phyloP scores from a whole-genome alignment of 495 filamentous ascomycete genomes.

The Talaromyces liani region DNA sequence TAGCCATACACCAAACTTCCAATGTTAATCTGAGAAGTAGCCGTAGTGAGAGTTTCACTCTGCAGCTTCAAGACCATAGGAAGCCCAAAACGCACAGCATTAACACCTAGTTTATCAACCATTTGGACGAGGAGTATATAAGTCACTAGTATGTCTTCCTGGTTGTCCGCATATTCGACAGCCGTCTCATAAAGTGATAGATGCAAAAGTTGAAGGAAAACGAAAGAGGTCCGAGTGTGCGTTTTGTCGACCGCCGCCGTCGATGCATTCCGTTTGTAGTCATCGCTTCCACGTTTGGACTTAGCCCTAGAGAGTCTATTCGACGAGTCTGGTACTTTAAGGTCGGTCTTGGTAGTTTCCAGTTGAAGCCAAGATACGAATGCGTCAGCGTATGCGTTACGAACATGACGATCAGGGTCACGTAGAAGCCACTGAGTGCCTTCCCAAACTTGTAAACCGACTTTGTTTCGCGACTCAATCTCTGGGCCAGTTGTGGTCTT shows the following conservation, averaged over 20 bases:
- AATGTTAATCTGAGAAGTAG: slow-evolving; percentile 60
- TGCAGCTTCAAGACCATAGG: slow-evolving; percentile 86
- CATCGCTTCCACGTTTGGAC: slow-evolving; percentile 20
- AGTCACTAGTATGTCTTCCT: slow-evolving; percentile 64
- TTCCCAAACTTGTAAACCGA: slow-evolving; percentile 78
- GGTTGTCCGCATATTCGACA: slow-evolving; percentile 58
- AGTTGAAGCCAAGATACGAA: slow-evolving; percentile 72
- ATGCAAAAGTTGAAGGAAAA: slow-evolving; percentile 78
- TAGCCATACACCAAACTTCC: slow-evolving; percentile 84
- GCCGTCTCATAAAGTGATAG: slow-evolving; percentile 82
- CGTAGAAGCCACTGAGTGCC: slow-evolving; percentile 83
- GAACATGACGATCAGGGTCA: slow-evolving; percentile 66
- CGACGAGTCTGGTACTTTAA: slow-evolving; percentile 50
- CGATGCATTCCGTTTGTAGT: slow-evolving; percentile 59
- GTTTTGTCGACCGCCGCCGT: slow-evolving; percentile 29
- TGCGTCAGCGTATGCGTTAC: slow-evolving; percentile 76
- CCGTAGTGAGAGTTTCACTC: slow-evolving; percentile 43
- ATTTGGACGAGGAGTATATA: slow-evolving; percentile 68
- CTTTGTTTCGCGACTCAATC: slow-evolving; percentile 60
- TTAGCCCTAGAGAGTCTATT: slow-evolving; percentile 28
- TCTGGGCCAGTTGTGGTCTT: slow-evolving; percentile 50
- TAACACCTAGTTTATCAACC: slow-evolving; percentile 72
- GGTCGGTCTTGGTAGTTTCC: slow-evolving; percentile 65
- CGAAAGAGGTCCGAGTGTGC: slow-evolving; percentile 49
- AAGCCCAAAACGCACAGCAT: slow-evolving; percentile 67